Evolutionary conservation across 2,329 filamentous ascomycete species (phyloP).

Genomic region (Endoconidiophora polonica): DNA sequence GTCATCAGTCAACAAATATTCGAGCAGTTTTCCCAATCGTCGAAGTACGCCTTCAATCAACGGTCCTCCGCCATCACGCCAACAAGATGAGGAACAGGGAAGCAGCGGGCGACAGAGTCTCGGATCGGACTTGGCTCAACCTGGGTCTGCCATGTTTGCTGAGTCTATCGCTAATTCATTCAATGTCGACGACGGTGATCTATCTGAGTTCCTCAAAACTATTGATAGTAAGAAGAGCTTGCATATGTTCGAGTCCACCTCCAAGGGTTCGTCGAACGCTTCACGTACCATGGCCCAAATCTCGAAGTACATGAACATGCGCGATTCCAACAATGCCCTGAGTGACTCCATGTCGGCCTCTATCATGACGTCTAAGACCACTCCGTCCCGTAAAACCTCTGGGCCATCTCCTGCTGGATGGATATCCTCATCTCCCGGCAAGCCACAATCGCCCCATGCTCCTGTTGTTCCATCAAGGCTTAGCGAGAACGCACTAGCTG

Average conservation of each 20-base stretch:
- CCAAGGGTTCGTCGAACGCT: slow-evolving; percentile 49
- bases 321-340: slow-evolving; percentile 71
- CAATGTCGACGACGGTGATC: slow-evolving; percentile 73
- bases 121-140: slow-evolving; percentile 51
- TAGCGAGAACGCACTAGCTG: slow-evolving; percentile 66
- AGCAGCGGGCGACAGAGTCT: slow-evolving; percentile 70
- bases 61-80: slow-evolving; percentile 40
- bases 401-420: slow-evolving; percentile 52
- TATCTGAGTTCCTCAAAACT: slow-evolving; percentile 80
- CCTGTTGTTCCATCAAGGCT: slow-evolving; percentile 87
- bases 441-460: slow-evolving; percentile 79
- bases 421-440: slow-evolving; percentile 67
- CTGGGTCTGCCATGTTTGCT: slow-evolving; percentile 64
- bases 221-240: slow-evolving; percentile 80
- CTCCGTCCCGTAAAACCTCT: slow-evolving; percentile 28
- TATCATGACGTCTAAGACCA: slow-evolving; percentile 57
- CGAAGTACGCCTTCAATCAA: slow-evolving; percentile 62
- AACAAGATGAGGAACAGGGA: slow-evolving; percentile 51
- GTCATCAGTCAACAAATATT: slow-evolving; percentile 64
- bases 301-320: slow-evolving; percentile 74
- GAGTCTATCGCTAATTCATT: slow-evolving; percentile 52
- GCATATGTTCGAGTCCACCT: slow-evolving; percentile 52
- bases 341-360: slow-evolving; percentile 92
- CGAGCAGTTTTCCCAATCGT: slow-evolving; percentile 84
- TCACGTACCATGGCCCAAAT: slow-evolving; percentile 65